These are phyloP conservation scores for Oidiodendron maius DNA, from an alignment of 495 filamentous ascomycete species.

Conservation along the genomic window DNA sequence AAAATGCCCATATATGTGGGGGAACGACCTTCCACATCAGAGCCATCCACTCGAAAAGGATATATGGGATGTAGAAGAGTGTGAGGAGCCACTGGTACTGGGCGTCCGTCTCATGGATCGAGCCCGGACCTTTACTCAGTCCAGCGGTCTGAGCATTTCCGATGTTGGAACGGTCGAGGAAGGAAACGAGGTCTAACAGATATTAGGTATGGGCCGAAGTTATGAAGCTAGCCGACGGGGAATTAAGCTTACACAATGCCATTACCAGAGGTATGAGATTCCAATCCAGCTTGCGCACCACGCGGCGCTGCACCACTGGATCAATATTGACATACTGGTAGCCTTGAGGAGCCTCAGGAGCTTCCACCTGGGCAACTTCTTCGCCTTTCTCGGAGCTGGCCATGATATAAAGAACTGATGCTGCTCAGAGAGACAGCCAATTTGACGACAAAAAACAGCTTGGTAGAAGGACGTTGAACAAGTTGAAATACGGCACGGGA, in stretches of 20 bases:
- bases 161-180: neutral
- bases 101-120: constrained; percentile 21
- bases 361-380: neutral
- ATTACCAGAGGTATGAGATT: constrained; percentile 45
- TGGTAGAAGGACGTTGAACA: no score
- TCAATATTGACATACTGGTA: constrained; percentile 1
- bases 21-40: constrained; percentile 66
- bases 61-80: constrained; percentile 68
- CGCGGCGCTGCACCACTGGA: neutral
- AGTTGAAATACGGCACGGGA: no score
- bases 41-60: constrained; percentile 60
- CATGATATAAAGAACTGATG: neutral
- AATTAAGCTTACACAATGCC: constrained; percentile 34
- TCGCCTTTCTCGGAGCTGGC: neutral
- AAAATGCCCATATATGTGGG: constrained; percentile 30
- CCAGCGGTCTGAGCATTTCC: constrained; percentile 40
- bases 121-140: constrained; percentile 34
- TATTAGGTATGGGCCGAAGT: no score
- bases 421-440: no score
- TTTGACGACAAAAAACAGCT: no score
- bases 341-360: neutral
- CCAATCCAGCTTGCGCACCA: constrained; percentile 43
- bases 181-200: neutral
- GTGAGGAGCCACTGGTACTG: constrained; percentile 65
- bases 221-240: neutral